Conservation (phyloP, 371 early-diverging fungal species). For the Actinomucor elegans region DNA sequence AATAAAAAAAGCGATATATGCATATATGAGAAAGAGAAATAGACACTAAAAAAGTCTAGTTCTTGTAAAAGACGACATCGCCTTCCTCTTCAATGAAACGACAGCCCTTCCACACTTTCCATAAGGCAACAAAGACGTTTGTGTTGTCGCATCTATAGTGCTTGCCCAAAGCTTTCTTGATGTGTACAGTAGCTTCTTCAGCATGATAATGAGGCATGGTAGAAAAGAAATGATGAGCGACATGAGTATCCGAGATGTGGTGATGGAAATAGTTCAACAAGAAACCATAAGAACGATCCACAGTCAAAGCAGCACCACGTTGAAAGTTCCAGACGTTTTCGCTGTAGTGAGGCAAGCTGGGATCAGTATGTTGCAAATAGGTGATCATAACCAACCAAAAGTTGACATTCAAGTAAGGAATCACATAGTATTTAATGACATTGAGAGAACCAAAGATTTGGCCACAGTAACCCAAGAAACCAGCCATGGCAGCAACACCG, state of each 20-base stretch:
- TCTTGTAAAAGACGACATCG: slow-evolving; percentile 63
- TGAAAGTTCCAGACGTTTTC: slow-evolving; percentile 83
- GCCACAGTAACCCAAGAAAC: slow-evolving; percentile 51
- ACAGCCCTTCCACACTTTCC: slow-evolving; percentile 65
- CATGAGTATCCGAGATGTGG: slow-evolving; percentile 82
- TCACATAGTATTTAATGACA: slow-evolving; percentile 78
- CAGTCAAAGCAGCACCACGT: slow-evolving; percentile 78
- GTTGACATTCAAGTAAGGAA: slow-evolving; percentile 84
- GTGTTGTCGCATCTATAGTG: slow-evolving; percentile 72
- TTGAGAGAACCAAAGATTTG: slow-evolving; percentile 54
- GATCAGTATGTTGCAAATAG: slow-evolving; percentile 87
- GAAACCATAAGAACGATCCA: slow-evolving; percentile 84
- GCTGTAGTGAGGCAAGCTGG: slow-evolving; percentile 77
- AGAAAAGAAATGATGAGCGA: slow-evolving; percentile 88
- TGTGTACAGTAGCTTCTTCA: slow-evolving; percentile 75
- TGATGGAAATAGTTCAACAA: slow-evolving; percentile 81
- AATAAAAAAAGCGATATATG: no score
- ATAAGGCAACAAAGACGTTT: slow-evolving; percentile 63
- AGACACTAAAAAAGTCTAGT: slow-evolving; percentile 22
- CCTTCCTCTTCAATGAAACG: slow-evolving; percentile 83
- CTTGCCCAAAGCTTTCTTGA: slow-evolving; percentile 76
- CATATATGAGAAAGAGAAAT: background rate
- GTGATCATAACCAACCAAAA: slow-evolving; percentile 89
- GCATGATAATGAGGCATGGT: slow-evolving; percentile 93
- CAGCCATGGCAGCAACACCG: slow-evolving; percentile 61